phyloP scores from a whole-genome alignment of 495 filamentous ascomycete genomes.

The Pseudomonodictys pantanalensis region DNA sequence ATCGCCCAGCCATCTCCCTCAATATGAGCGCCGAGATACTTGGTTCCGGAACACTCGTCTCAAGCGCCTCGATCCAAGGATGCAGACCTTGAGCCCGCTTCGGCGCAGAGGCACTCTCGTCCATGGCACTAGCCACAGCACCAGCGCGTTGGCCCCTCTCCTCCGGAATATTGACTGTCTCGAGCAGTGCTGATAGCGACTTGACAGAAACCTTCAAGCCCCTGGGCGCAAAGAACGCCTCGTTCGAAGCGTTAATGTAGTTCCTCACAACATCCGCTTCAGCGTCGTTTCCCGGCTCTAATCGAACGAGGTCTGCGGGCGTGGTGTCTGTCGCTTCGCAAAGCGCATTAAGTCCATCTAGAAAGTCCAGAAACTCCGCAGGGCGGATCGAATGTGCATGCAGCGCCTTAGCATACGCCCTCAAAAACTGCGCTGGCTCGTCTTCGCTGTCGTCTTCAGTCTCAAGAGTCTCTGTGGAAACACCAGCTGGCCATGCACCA shows the following conservation, averaged over 20 bases:
- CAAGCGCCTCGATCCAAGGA: constrained; percentile 27
- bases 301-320: constrained; percentile 1
- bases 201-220: constrained; percentile 15
- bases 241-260: constrained; percentile 25
- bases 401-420: constrained; percentile 33
- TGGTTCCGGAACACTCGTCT: constrained; percentile 10
- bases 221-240: constrained; percentile 30
- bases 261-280: constrained; percentile 1
- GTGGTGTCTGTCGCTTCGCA: constrained; percentile 12
- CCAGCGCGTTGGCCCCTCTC: constrained; percentile 21
- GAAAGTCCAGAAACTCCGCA: constrained; percentile 30
- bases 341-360: constrained; percentile 33
- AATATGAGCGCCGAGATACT: constrained; percentile 1
- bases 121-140: constrained; percentile 14
- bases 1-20: constrained; percentile 16
- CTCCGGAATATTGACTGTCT: constrained; percentile 15
- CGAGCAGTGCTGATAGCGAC: constrained; percentile 16
- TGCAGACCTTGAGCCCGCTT: constrained; percentile 11
- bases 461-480: background rate
- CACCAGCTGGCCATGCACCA: constrained; percentile 8
- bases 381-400: constrained; percentile 32
- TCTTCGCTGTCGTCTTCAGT: background rate
- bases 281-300: no score
- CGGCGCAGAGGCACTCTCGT: background rate
- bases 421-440: constrained; percentile 28